Evolutionary conservation across 2,329 filamentous ascomycete species (phyloP), one percentile per base, ranked within the genome.

Genomic region (Nemania serpens): DNA sequence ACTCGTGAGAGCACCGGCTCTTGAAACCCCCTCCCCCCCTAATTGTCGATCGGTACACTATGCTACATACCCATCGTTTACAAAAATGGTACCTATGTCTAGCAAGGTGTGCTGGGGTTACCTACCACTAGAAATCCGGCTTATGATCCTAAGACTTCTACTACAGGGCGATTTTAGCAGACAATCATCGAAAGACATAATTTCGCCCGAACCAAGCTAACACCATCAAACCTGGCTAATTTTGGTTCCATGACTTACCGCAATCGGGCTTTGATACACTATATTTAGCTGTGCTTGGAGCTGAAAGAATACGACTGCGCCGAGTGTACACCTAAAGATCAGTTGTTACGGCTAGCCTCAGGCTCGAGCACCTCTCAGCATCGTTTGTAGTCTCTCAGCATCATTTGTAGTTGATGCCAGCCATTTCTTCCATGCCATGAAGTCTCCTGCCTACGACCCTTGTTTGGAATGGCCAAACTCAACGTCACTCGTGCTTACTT

Each of bases 401-500:
- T 73, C 69, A 9, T 73, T 72, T 46, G 66, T 74, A 2, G 66
- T 70, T 58, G 69, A 73, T 61, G 71, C 73, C 54, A 67, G 65
- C 59, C 47, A 71, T 58, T 75, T 75, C 65, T 71, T 75, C 64
- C 53, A 61, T 52, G 5, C 48, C 70, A 54, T n/a, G n/a, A n/a
- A n/a, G n/a, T n/a, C n/a, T n/a, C n/a, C n/a, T n/a, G n/a, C n/a
- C n/a, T n/a, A n/a, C n/a, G n/a, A n/a, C n/a, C 61, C 59, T 34
- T 64, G 58, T 50, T 71, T 65, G 68, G 52, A 65, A 58, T 75
- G 73, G 73, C 67, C 67, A 15, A 72, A 68, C 52, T 66, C 75
- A 20, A 71, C 63, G 42, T 73, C 71, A 64, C 67, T 75, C 53
- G 67, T 63, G 54, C 66, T 75, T 18, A 75, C 73, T 64, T 75